phyloP scores from a whole-genome alignment of 2,329 filamentous ascomycete species.

The Xylariaceae sp. region DNA sequence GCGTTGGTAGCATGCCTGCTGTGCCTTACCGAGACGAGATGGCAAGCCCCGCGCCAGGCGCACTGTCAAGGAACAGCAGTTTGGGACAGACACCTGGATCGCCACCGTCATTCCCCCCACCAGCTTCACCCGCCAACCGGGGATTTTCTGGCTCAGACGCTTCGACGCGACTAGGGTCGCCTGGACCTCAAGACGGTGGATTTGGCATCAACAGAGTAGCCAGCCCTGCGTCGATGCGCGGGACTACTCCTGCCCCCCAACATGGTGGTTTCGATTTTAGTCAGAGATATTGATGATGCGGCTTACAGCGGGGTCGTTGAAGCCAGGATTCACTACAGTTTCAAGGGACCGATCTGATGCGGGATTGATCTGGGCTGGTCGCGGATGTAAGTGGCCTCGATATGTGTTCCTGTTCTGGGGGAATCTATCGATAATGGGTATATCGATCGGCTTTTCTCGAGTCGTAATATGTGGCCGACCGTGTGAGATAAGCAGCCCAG shows the following conservation, averaged over 20 bases:
- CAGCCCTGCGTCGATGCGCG: conserved; percentile 11
- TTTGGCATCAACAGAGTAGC: conserved; percentile 15
- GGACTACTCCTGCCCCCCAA: conserved; percentile 10
- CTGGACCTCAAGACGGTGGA: conserved; percentile 11
- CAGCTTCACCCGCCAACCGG: conserved; percentile 20
- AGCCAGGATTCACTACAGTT: no score
- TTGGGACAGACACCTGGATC: conserved; percentile 18
- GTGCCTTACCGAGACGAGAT: conserved; percentile 9
- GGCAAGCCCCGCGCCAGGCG: background rate
- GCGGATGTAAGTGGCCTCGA: no score
- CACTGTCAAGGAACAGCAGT: conserved; percentile 15
- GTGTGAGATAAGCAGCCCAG: no score
- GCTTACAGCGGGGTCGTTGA: no score
- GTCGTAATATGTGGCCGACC: no score
- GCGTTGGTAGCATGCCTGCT: background rate
- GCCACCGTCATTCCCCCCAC: conserved; percentile 12
- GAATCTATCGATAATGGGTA: no score
- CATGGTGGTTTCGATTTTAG: conserved; percentile 1
- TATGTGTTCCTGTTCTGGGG: no score
- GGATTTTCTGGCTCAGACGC: conserved; percentile 24
- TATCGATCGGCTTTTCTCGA: no score
- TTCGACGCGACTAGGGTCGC: no score
- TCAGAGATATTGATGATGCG: background rate
- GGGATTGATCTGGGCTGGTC: no score
- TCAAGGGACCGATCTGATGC: no score